Percentiles rank a stretch among this genome's conserved stretches.
Conservation (phyloP, 2,329 filamentous ascomycete species). For the Scytalidium lignicola region DNA sequence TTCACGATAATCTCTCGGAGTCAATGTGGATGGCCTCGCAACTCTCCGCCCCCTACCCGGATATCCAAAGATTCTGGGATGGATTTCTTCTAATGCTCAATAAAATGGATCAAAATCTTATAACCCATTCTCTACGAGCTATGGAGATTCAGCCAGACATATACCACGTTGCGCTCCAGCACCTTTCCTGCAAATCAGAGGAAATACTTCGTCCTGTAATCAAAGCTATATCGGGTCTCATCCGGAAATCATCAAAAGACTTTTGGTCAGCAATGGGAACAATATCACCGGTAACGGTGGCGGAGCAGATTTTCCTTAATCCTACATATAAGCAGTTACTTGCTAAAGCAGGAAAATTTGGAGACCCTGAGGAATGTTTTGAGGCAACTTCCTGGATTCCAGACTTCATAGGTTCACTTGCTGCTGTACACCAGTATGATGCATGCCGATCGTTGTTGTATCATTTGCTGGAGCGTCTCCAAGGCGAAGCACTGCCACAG, state of each 20-base stretch:
- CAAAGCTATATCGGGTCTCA: slow-evolving; percentile 62
- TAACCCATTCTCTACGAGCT: slow-evolving; percentile 71
- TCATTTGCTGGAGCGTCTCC: slow-evolving; percentile 65
- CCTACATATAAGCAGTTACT: slow-evolving; percentile 60
- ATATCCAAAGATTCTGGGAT: slow-evolving; percentile 72
- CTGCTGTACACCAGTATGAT: slow-evolving; percentile 68
- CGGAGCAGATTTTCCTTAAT: slow-evolving; percentile 78
- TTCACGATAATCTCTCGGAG: slow-evolving; percentile 66
- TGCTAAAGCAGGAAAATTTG: slow-evolving; percentile 50
- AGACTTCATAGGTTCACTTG: slow-evolving; percentile 72
- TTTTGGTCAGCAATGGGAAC: slow-evolving; percentile 88
- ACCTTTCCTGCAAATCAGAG: slow-evolving; percentile 45
- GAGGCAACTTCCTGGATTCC: slow-evolving; percentile 72
- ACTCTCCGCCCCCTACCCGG: slow-evolving; percentile 41
- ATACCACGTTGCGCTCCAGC: slow-evolving; percentile 56
- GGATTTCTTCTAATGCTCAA: slow-evolving; percentile 70
- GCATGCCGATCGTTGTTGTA: slow-evolving; percentile 75
- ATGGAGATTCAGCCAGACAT: slow-evolving; percentile 73
- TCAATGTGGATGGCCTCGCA: slow-evolving; percentile 59
- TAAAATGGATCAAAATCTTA: slow-evolving; percentile 66
- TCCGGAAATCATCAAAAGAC: slow-evolving; percentile 70
- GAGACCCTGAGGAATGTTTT: slow-evolving; percentile 46
- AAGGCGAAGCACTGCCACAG: slow-evolving; percentile 48
- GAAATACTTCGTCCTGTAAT: slow-evolving; percentile 64
- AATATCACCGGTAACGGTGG: slow-evolving; percentile 71